Conservation (phyloP, 176 grass and related monocot species). For the Hordeum vulgare region MorexV3_pseudomolecules_assembly NC_058519.1:3426037-3426536, state of each 20-base stretch:
- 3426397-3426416: conserved; percentile 93
- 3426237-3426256: conserved; percentile 1
- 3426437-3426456: conserved; percentile 81
- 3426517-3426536: neutral
- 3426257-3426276: neutral
- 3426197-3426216: neutral
- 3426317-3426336: conserved; percentile 97
- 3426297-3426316: conserved; percentile 34
- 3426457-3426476: conserved; percentile 15
- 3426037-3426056: neutral
- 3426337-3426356: conserved; percentile 85
- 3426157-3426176: neutral
- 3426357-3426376: conserved; percentile 88
- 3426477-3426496: neutral
- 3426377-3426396: conserved; percentile 76
- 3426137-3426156: neutral
- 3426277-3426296: conserved; percentile 14
- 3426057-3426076: conserved; percentile 4
- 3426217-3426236: neutral
- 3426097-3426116: neutral
- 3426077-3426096: neutral
- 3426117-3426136: neutral
- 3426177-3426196: neutral
- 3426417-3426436: conserved; percentile 98
- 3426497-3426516: neutral